Base-by-base conservation (phyloP, 2,329 filamentous ascomycete species). In the Simplicillium aogashimaense region DNA sequence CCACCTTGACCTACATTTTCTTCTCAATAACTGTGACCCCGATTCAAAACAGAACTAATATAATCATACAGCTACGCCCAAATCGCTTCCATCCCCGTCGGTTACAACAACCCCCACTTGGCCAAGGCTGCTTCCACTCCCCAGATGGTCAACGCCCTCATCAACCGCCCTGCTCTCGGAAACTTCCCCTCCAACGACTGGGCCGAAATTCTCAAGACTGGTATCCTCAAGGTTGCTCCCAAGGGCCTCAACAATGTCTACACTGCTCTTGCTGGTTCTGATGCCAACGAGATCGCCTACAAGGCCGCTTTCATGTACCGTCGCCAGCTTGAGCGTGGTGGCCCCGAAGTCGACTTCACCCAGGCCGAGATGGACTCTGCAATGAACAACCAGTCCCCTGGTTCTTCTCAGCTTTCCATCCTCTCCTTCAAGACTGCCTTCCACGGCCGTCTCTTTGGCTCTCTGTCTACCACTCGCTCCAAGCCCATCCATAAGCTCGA, bases 251-350 rank as follows among this genome's bases (percentile, higher is more conserved):
- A 88, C 69, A 85, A 95, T 63, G 87, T 95, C 51, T 94, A 94
- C 67, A 95, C 88, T 14, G 86, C 83, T 48, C 83, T 87, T 70
- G 78, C 87, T 40, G 88, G 88, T 45, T 94, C 86, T 15, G 88
- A 95, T 55, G 88, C 88, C 63, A 95, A 95, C 66, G 89, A 95
- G 68, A 84, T 86, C 29, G 89, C 89, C 34, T 95, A 87, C 76
- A 95, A 95, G 69, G 88, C 88, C 8, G 88, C 89, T 37, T 95
- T 95, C 68, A 95, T 95, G 81, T 94, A 83, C 74, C 81, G 83
- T 56, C 80, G 85, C 37, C 84, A 87, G 61, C 73, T 79, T 47
- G 78, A 92, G 64, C 85, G 89, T 45, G 87, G 87, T 49, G 86
- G 86, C 7, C 69, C 77, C 35, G 62, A 81, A 30, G 83, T 81